phyloP scores from a whole-genome alignment of 2,329 filamentous ascomycete genomes.

The Colletotrichum sp. region DNA sequence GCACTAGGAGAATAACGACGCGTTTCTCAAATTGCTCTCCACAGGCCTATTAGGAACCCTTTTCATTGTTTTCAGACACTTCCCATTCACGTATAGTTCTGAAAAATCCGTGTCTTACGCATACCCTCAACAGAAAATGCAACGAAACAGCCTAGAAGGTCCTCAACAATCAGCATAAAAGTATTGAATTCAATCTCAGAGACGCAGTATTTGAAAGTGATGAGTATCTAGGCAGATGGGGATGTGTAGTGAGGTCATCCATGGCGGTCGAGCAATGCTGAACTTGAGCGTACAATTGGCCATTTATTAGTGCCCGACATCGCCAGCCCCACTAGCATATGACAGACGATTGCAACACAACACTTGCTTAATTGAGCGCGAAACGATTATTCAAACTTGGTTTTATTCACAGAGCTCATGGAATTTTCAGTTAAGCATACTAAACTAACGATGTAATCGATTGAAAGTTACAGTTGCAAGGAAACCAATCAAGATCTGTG shows the following conservation, averaged over 20 bases:
- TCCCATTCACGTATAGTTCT: too few species aligned
- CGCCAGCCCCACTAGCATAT: rapidly evolving
- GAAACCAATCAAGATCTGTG: not conserved
- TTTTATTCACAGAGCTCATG: too few species aligned
- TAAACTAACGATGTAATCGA: not conserved
- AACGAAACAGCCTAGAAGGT: rapidly evolving
- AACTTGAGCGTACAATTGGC: too few species aligned
- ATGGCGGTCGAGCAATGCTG: not conserved
- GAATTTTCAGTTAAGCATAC: too few species aligned
- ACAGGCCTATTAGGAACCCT: too few species aligned
- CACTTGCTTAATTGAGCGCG: rapidly evolving
- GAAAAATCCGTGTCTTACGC: too few species aligned
- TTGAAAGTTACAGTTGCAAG: not conserved
- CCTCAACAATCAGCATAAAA: rapidly evolving
- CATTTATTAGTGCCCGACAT: not conserved
- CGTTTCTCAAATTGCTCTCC: rapidly evolving
- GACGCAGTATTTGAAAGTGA: rapidly evolving
- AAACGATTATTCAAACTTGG: too few species aligned
- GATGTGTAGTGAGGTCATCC: not conserved
- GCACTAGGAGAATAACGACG: too few species aligned
- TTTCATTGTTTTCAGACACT: too few species aligned
- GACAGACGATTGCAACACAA: not conserved
- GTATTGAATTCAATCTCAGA: rapidly evolving
- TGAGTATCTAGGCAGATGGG: too few species aligned
- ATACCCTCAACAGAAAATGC: too few species aligned